These are phyloP conservation scores for Blastobotrys proliferans DNA, from an alignment of 1,139 yeast species.

Conservation along the genomic window DNA sequence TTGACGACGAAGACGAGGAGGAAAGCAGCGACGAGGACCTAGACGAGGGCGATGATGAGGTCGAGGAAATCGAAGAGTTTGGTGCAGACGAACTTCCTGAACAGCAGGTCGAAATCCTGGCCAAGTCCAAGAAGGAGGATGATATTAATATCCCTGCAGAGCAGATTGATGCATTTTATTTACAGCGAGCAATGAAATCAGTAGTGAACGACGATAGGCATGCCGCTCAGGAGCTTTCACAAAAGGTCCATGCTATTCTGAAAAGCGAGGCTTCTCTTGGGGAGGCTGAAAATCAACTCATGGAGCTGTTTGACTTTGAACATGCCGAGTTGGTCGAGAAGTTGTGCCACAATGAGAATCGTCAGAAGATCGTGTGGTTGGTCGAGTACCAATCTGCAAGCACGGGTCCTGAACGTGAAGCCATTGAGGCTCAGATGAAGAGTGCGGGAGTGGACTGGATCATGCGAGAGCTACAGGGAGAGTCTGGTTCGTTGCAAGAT, in stretches of 20 bases:
- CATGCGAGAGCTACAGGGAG: constrained; percentile 31
- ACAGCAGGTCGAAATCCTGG: constrained; percentile 22
- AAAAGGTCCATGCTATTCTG: constrained; percentile 34
- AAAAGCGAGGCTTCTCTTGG: constrained; percentile 36
- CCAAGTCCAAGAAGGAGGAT: constrained; percentile 27
- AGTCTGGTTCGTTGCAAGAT: constrained; percentile 24
- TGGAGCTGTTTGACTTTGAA: constrained; percentile 47
- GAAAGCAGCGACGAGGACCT: constrained; percentile 34
- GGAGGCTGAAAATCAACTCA: constrained; percentile 50
- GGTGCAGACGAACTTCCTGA: constrained; percentile 28
- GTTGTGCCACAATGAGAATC: constrained; percentile 50
- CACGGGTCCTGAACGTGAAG: constrained; percentile 35
- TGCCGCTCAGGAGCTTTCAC: constrained; percentile 34
- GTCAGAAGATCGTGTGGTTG: constrained; percentile 54
- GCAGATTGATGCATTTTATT: constrained; percentile 50
- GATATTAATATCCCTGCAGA: constrained; percentile 32
- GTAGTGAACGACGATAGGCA: constrained; percentile 39
- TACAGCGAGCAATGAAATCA: constrained; percentile 42
- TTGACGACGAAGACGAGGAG: constrained; percentile 39
- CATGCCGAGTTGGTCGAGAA: constrained; percentile 47
- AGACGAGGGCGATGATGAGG: constrained; percentile 24
- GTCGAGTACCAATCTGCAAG: constrained; percentile 42
- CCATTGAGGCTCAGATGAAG: constrained; percentile 34
- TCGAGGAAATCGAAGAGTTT: constrained; percentile 32
- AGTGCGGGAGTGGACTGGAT: constrained; percentile 35